phyloP scores from a whole-genome alignment of 345 rosid genomes.

The Murraya paniculata region DNA sequence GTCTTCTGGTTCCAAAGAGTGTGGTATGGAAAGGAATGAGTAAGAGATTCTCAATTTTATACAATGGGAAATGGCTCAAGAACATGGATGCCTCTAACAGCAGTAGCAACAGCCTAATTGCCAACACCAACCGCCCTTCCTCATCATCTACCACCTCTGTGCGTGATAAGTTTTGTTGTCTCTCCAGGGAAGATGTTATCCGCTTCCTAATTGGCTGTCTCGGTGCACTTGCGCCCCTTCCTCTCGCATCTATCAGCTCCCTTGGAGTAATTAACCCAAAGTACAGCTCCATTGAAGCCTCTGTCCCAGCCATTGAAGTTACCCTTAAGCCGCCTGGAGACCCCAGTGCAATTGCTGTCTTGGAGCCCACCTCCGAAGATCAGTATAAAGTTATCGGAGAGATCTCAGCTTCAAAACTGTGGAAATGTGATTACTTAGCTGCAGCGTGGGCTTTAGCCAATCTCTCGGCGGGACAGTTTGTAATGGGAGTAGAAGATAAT shows the following conservation, averaged over 20 bases:
- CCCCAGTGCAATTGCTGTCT: slow-evolving; percentile 74
- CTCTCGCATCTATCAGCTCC: slow-evolving; percentile 74
- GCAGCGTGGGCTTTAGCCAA: slow-evolving; percentile 97
- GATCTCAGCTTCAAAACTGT: slow-evolving; percentile 83
- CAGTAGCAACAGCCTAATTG: slow-evolving; percentile 50
- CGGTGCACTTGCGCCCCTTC: slow-evolving; percentile 94
- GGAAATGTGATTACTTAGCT: slow-evolving; percentile 92
- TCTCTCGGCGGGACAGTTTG: slow-evolving; percentile 89
- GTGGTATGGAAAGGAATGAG: slow-evolving; percentile 91
- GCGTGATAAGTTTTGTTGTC: slow-evolving; percentile 86
- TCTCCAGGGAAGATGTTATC: slow-evolving; percentile 88
- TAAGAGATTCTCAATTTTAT: slow-evolving; percentile 85
- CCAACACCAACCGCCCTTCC: slow-evolving; percentile 48
- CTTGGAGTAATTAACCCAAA: slow-evolving; percentile 68
- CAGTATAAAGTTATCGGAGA: slow-evolving; percentile 78
- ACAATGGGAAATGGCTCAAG: slow-evolving; percentile 89
- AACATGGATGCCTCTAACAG: slow-evolving; percentile 50
- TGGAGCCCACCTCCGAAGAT: slow-evolving; percentile 61
- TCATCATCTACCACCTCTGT: slow-evolving; percentile 52
- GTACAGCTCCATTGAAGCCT: slow-evolving; percentile 63
- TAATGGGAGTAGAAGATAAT: slow-evolving; percentile 93
- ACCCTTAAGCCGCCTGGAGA: slow-evolving; percentile 52
- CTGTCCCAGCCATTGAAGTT: slow-evolving; percentile 67
- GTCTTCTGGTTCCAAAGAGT: slow-evolving; percentile 83
- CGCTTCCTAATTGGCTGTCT: slow-evolving; percentile 94